A percentile compares a stretch with the other conserved stretches of the same genome.
Evolutionary conservation across 768 basidiomycete species (phyloP).

Genomic region (Kondoa malvinella): DNA sequence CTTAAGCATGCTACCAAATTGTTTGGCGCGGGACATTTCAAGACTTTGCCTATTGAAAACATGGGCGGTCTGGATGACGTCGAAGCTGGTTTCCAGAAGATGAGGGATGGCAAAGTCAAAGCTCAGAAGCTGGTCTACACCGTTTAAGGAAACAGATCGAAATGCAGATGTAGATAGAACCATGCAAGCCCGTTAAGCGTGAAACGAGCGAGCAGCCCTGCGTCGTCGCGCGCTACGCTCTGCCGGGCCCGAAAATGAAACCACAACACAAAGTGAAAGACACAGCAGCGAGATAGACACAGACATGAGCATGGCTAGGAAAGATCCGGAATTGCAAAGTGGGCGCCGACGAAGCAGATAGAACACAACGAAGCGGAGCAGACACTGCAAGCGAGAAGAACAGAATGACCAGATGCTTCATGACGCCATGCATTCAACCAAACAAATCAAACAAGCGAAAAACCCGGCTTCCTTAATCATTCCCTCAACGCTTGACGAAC

Average conservation of each 20-base stretch:
- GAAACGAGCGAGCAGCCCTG: too few relatives aligned
- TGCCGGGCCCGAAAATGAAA: too few relatives aligned
- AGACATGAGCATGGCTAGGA: too few relatives aligned
- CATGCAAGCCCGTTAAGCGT: too few relatives aligned
- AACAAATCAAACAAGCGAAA: neutral
- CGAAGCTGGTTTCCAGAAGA: neutral
- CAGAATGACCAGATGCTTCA: too few relatives aligned
- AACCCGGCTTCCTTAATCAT: neutral
- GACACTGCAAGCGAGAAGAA: neutral
- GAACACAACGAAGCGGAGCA: neutral
- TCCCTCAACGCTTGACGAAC: neutral
- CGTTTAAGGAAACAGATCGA: too few relatives aligned
- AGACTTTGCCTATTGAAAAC: neutral
- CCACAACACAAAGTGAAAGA: too few relatives aligned
- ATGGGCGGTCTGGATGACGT: slow-evolving; percentile 3
- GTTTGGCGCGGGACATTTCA: neutral
- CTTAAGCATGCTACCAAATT: neutral
- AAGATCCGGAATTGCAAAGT: too few relatives aligned
- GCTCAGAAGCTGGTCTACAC: slow-evolving; percentile 4
- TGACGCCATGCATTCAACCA: neutral
- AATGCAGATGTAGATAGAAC: too few relatives aligned
- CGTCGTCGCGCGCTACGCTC: too few relatives aligned
- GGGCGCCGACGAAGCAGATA: neutral
- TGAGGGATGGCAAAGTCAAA: neutral
- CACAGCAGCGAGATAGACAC: too few relatives aligned